Base-by-base conservation (phyloP, 305 asterid species). In the Striga hermonthica region DNA sequence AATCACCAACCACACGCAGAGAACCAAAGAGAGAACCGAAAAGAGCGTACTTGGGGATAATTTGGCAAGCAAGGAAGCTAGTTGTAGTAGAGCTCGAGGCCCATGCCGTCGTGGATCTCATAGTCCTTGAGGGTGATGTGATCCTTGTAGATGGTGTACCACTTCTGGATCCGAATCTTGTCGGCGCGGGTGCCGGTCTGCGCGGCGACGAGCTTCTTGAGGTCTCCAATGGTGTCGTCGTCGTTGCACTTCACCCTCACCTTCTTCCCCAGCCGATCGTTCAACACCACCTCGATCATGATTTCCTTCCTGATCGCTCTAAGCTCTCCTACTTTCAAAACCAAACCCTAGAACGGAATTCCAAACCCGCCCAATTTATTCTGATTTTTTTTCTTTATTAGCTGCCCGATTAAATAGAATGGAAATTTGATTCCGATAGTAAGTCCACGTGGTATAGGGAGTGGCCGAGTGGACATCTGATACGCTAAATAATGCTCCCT, bases 241-340 rank as follows among this genome's bases (percentile, higher is more conserved):
- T 89, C 95, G 82, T 89, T 87, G 87, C 95, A 87, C 90, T 89
- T 91, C 58, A 91, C 97, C 0, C 96, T 76, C 1, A 91, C 96
- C 83, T 91, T 91, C 96, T 89, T 91, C 79, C 98, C 97, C 72
- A 91, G 66, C 0, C 98, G 88, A 75, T 91, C 98, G 83, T 89
- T 91, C 73, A 89, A 69, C 75, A 89, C 95, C 45, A 91, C 96
- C 84, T 89, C 98, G 4, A 91, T 86, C 98, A 91, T 91, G 74
- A 2, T 78, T 76, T 7, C 54, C 54, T 7, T 40, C 69, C 4
- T 11, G 57, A 4, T 13, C 45, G 49, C 9, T 3, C 3, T 3
- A 6, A 3, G 9, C 40, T 14, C 28, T 36, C 2, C 34, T 13
- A 5, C 28, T 62, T 31, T 6, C 61, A 4, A 39, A 22, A 13